phyloP scores from a whole-genome alignment of 257 asterid genomes.

The Plantago major region DNA sequence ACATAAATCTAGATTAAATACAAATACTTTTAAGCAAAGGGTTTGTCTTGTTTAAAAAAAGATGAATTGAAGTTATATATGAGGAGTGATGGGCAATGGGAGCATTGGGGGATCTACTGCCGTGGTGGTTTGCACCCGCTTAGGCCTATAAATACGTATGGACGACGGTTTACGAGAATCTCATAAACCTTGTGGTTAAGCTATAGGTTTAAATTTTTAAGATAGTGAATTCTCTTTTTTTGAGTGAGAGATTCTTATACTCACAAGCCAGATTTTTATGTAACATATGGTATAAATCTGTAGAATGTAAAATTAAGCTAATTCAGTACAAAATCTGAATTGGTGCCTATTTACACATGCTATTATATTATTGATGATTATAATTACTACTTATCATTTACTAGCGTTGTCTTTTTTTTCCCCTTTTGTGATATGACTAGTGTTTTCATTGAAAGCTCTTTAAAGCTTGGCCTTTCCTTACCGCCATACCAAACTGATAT shows the following conservation, averaged over 20 bases:
- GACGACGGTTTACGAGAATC: no score
- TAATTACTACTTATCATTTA: no score
- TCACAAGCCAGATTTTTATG: slow-evolving; percentile 11
- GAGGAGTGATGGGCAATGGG: slow-evolving; percentile 13
- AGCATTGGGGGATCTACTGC: slow-evolving; percentile 13
- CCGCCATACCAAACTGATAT: no score
- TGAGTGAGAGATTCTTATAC: slow-evolving; percentile 12
- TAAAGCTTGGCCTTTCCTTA: no score
- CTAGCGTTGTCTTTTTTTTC: no score
- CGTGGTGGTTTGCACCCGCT: slow-evolving; percentile 78
- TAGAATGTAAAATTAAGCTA: slow-evolving; percentile 12
- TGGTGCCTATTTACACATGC: slow-evolving; percentile 7
- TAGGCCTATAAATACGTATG: slow-evolving; percentile 26
- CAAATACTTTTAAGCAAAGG: not conserved
- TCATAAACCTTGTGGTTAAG: not conserved
- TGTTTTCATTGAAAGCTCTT: no score
- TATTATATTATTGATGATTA: not conserved
- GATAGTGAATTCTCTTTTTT: not conserved
- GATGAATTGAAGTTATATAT: not conserved
- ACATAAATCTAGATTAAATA: not conserved
- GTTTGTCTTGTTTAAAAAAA: no score
- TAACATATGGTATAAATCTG: not conserved
- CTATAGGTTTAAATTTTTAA: not conserved
- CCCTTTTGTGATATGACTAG: no score
- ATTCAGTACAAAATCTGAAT: slow-evolving; percentile 24